Base-by-base conservation (phyloP, 371 early-diverging fungal genomes). In the Thermomucor indicae-seudaticae region DNA sequence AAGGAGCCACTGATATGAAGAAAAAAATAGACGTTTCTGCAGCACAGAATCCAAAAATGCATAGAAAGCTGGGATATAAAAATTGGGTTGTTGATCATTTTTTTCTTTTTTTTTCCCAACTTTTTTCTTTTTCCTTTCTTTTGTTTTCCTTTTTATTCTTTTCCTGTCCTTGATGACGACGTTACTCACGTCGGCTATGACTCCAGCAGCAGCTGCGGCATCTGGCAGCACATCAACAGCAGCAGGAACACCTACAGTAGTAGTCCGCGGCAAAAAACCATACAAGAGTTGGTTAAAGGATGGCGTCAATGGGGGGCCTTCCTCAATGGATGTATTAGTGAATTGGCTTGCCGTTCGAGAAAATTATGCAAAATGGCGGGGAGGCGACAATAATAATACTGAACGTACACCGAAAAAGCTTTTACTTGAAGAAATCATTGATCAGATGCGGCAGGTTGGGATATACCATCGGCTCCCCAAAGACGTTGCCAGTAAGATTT, bases 211-310 rank as follows among this genome's bases (percentile, higher is more conserved):
- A n/a, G 38, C 38, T 17, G 16, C 38, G 17, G 38, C n/a, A 38
- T 38, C 38, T n/a, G n/a, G n/a, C n/a, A n/a, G n/a, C n/a, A 38
- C 38, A 6, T 16, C 38, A 17, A 20, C 38, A 38, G 38, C 38
- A 17, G 38, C 38, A 38, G 38, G 17, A 38, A 38, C 38, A 7
- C 20, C 16, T 14, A 5, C 38, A 38, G 16, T 20, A 38, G 35
- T 29, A 1, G 28, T 28, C 11, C 27, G 43, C 6, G 32, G 30
- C 25, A 73, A 73, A 31, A 73, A 73, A 27, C 73, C 73, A 10
- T 73, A 73, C 39, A 73, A 73, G 30, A 69, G 70, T 38, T 73
- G 73, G 73, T 49, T 73, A 20, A 73, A 73, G 38, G 73, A 73
- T 42, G 73, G 70, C 19, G 73, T 73, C 14, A 67, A 64, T 41